Conservation (phyloP, 2,329 filamentous ascomycete species). For the Alternaria ethzedia region DNA sequence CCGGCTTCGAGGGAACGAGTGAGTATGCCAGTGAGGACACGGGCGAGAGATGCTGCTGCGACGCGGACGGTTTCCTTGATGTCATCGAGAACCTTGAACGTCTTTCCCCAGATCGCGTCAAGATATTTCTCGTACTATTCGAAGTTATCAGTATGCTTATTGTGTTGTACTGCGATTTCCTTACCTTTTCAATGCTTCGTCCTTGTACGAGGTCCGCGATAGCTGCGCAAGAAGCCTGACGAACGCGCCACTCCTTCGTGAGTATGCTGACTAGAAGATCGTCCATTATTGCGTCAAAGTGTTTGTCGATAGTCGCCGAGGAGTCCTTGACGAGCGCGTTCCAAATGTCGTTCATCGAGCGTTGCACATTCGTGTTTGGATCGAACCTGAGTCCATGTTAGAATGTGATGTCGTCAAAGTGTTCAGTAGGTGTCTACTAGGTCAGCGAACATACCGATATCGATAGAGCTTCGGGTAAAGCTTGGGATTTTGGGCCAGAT, state of each 20-base stretch:
- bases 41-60: slow-evolving; percentile 81
- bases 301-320: slow-evolving; percentile 72
- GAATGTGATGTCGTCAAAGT: background rate
- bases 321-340: slow-evolving; percentile 92
- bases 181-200: slow-evolving; percentile 61
- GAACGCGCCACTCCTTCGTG: slow-evolving; percentile 89
- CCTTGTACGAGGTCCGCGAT: slow-evolving; percentile 88
- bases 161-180: background rate
- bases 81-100: slow-evolving; percentile 92
- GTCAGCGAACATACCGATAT: slow-evolving; percentile 63
- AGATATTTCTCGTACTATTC: slow-evolving; percentile 80
- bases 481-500: slow-evolving; percentile 82
- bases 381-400: slow-evolving; percentile 67
- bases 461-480: slow-evolving; percentile 94
- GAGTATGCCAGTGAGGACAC: slow-evolving; percentile 82
- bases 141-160: slow-evolving; percentile 9
- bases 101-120: slow-evolving; percentile 80
- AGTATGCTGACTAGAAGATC: slow-evolving; percentile 87
- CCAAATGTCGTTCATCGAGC: slow-evolving; percentile 98
- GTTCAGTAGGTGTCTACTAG: background rate
- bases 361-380: slow-evolving; percentile 88
- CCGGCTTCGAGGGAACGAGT: slow-evolving; percentile 85
- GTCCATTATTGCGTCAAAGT: slow-evolving; percentile 89
- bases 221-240: slow-evolving; percentile 90
- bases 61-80: slow-evolving; percentile 89